These are phyloP conservation scores for Rachicladosporium sp. DNA, from an alignment of 2,329 filamentous ascomycete genomes.

Conservation along the genomic window DNA sequence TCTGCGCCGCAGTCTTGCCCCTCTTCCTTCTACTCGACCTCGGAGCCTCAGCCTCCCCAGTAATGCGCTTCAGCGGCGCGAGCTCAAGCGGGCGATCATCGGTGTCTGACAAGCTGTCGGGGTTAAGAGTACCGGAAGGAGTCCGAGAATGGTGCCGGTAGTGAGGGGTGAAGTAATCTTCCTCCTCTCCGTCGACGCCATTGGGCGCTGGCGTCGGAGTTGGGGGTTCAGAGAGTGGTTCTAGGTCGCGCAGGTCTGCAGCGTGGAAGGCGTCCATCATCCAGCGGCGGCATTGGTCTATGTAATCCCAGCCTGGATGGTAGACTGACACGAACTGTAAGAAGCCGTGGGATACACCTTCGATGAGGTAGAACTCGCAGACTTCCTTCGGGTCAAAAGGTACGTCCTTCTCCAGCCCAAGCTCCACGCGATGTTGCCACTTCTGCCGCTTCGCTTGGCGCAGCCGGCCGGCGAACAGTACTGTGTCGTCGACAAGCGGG, in stretches of 20 bases:
- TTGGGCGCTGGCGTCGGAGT: constrained; percentile 7
- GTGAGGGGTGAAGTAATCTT: constrained; percentile 14
- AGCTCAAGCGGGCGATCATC: constrained; percentile 79
- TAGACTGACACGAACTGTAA: constrained; percentile 82
- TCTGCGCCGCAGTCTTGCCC: too few relatives aligned
- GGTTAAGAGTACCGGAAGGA: constrained; percentile 3
- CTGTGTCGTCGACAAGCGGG: constrained; percentile 89
- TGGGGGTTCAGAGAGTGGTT: constrained; percentile 12
- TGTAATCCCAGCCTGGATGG: constrained; percentile 79
- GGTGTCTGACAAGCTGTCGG: constrained; percentile 48
- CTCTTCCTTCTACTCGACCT: too few relatives aligned
- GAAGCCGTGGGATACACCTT: constrained; percentile 87
- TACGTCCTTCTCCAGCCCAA: constrained; percentile 32
- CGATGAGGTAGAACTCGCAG: constrained; percentile 65
- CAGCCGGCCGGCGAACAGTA: constrained; percentile 86
- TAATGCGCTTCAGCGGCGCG: constrained; percentile 10
- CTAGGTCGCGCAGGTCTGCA: constrained; percentile 25
- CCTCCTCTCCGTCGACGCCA: constrained; percentile 8
- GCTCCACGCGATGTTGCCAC: constrained; percentile 43
- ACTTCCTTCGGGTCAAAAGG: constrained; percentile 56
- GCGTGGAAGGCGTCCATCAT: constrained; percentile 63
- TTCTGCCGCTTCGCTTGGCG: constrained; percentile 59
- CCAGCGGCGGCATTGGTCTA: constrained; percentile 68
- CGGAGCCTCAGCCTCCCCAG: too few relatives aligned
- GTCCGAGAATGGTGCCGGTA: constrained; percentile 26